Conservation (phyloP, 2,329 filamentous ascomycete genomes). For the Apiospora koreana region DNA sequence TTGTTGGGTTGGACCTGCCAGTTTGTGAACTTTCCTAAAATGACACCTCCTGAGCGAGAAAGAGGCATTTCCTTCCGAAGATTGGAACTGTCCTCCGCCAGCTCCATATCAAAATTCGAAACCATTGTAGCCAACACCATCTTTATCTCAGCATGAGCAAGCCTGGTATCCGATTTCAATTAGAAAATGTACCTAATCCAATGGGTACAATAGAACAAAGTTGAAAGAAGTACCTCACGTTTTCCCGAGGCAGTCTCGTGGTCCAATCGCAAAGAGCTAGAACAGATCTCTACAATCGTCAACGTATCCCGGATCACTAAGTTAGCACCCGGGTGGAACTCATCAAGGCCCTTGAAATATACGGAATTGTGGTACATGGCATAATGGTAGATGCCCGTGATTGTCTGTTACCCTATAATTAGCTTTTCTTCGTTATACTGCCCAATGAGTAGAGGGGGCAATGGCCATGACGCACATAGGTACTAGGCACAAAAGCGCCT, state of each 20-base stretch:
- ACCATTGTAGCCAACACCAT: constrained; percentile 16
- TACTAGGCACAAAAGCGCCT: constrained; percentile 19
- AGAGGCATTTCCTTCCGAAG: constrained; percentile 31
- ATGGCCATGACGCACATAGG: background rate
- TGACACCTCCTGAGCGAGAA: background rate
- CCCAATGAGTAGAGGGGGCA: too few species aligned
- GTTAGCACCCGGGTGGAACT: constrained; percentile 32
- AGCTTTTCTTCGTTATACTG: background rate
- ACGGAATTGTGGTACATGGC: constrained; percentile 39
- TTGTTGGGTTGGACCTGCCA: background rate
- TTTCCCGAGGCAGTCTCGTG: constrained; percentile 14
- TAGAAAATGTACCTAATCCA: too few species aligned
- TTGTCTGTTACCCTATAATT: constrained; percentile 27
- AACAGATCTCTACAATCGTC: constrained; percentile 10
- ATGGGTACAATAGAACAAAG: too few species aligned
- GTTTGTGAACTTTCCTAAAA: background rate
- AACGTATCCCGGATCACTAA: constrained; percentile 12
- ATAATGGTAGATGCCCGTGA: constrained; percentile 45
- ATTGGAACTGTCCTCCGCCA: constrained; percentile 21
- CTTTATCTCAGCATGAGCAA: constrained; percentile 18
- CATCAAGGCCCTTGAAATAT: constrained; percentile 46
- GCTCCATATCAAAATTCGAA: constrained; percentile 16
- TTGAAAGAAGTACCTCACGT: constrained; percentile 15
- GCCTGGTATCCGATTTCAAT: background rate
- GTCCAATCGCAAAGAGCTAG: constrained; percentile 15